A percentile compares a stretch with the other conserved stretches of the same genome.
These are phyloP conservation scores for Chaetomiaceae sp. DNA, from an alignment of 2,329 filamentous ascomycete species.

Conservation along the genomic window DNA sequence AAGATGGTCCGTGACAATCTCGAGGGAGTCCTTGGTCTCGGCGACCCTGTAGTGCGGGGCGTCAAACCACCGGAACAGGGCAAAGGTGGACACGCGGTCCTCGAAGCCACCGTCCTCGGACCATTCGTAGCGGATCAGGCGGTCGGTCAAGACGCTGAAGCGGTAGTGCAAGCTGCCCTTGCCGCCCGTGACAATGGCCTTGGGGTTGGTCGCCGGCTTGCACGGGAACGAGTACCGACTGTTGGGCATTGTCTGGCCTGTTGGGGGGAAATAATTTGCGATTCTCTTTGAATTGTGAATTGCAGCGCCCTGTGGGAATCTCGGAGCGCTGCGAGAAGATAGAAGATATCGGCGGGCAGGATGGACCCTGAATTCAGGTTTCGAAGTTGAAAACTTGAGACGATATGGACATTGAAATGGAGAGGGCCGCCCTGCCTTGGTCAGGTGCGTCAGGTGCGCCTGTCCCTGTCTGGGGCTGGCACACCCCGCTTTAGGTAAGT, in stretches of 20 bases:
- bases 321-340: too few species aligned
- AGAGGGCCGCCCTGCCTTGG: neutral
- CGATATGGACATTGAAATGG: neutral
- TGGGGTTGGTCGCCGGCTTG: slow-evolving; percentile 40
- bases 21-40: slow-evolving; percentile 43
- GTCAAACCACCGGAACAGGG: slow-evolving; percentile 49
- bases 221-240: slow-evolving; percentile 40
- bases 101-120: slow-evolving; percentile 56
- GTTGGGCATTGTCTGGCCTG: slow-evolving; percentile 6
- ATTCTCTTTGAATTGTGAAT: too few species aligned
- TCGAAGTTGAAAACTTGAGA: neutral
- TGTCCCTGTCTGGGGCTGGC: slow-evolving; percentile 8
- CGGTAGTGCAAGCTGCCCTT: slow-evolving; percentile 43
- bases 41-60: slow-evolving; percentile 43
- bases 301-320: too few species aligned
- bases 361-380: too few species aligned
- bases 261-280: too few species aligned
- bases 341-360: too few species aligned
- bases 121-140: slow-evolving; percentile 59
- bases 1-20: slow-evolving; percentile 53
- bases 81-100: slow-evolving; percentile 58
- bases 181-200: slow-evolving; percentile 41
- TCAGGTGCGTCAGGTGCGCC: slow-evolving; percentile 4
- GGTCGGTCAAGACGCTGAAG: slow-evolving; percentile 55
- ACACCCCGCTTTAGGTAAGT: too few species aligned